These are phyloP conservation scores for Ascochyta lentis DNA, from an alignment of 2,329 filamentous ascomycete species.

Conservation along the genomic window DNA sequence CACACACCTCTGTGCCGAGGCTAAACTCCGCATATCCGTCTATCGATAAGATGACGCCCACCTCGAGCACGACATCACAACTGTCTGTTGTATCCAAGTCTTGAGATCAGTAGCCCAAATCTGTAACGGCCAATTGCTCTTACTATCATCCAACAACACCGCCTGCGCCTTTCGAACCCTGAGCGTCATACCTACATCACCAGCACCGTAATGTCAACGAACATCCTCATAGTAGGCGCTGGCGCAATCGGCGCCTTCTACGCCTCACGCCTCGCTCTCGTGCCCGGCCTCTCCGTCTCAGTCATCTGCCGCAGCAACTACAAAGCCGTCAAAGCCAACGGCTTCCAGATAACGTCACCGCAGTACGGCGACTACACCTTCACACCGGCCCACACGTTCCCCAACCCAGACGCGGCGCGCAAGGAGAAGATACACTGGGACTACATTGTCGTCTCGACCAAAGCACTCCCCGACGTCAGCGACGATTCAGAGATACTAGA, in stretches of 20 bases:
- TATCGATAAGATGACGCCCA: slow-evolving; percentile 20
- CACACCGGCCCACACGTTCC: slow-evolving; percentile 66
- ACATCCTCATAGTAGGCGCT: slow-evolving; percentile 72
- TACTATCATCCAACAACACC: neutral
- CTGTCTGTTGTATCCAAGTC: neutral
- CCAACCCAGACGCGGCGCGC: slow-evolving; percentile 65
- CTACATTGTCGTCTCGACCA: slow-evolving; percentile 73
- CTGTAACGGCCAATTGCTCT: neutral
- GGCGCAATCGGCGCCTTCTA: slow-evolving; percentile 78
- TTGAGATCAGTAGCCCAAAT: neutral
- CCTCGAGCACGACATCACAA: neutral
- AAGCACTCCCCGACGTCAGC: slow-evolving; percentile 71
- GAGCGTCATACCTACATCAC: neutral
- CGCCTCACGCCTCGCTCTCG: slow-evolving; percentile 69
- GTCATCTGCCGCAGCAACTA: slow-evolving; percentile 79
- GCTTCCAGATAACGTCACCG: slow-evolving; percentile 69
- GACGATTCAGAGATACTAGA: slow-evolving; percentile 67
- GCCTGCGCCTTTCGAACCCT: neutral
- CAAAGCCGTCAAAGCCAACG: slow-evolving; percentile 64
- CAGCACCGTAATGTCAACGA: slow-evolving; percentile 47
- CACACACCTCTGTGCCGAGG: slow-evolving; percentile 15
- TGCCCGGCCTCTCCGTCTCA: slow-evolving; percentile 65
- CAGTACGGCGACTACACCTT: slow-evolving; percentile 73
- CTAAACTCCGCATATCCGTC: slow-evolving; percentile 17
- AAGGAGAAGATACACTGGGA: slow-evolving; percentile 60